Evolutionary conservation across 495 filamentous ascomycete species (phyloP).

Genomic region (Thozetella sp.): DNA sequence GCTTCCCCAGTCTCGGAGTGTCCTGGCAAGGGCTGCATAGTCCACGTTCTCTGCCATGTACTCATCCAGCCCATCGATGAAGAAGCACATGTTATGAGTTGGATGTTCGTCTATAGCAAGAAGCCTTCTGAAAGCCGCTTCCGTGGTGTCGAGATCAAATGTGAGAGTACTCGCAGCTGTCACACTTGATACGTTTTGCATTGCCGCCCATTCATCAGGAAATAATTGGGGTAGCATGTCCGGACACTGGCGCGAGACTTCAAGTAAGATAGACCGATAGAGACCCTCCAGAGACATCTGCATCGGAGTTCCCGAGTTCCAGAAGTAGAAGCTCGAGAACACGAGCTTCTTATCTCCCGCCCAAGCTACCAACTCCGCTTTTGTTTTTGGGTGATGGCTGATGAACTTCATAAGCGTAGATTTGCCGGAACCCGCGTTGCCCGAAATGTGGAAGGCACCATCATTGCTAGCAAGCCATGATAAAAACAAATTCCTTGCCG

Average conservation of each 20-base stretch:
- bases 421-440: constrained; percentile 46
- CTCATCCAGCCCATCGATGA: constrained; percentile 1
- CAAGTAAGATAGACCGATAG: constrained; percentile 34
- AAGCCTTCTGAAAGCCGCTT: not conserved
- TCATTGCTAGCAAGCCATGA: not conserved
- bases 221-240: constrained; percentile 19
- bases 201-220: not conserved
- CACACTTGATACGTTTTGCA: not conserved
- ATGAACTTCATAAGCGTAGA: constrained; percentile 50
- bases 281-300: constrained; percentile 43
- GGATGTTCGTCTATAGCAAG: not conserved
- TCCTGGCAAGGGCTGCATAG: not conserved
- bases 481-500: not conserved
- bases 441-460: constrained; percentile 31
- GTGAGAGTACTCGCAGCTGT: not conserved
- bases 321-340: constrained; percentile 45
- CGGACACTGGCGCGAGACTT: constrained; percentile 26
- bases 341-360: constrained; percentile 23
- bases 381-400: constrained; percentile 11
- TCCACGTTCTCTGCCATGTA: not conserved
- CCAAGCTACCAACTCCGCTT: constrained; percentile 22
- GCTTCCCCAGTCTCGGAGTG: not conserved
- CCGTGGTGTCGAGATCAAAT: not conserved
- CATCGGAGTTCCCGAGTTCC: constrained; percentile 31
- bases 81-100: not conserved